These are phyloP conservation scores for Inosperma sp. DNA, from an alignment of 768 basidiomycete species.

Conservation along the genomic window DNA sequence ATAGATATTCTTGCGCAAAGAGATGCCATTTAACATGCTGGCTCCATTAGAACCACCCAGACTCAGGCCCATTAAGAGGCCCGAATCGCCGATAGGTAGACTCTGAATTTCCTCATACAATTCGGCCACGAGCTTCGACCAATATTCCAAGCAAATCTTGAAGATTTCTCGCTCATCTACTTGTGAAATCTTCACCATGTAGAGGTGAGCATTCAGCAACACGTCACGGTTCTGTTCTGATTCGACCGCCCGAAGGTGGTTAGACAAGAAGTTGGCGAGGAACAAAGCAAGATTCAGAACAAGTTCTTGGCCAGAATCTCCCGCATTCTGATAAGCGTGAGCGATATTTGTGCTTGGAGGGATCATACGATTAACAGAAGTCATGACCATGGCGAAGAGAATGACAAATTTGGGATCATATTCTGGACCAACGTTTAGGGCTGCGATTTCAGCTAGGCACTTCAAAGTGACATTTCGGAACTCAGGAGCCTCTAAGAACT, in stretches of 20 bases:
- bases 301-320: slow-evolving; percentile 92
- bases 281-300: slow-evolving; percentile 97
- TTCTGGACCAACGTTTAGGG: slow-evolving; percentile 89
- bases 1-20: slow-evolving; percentile 90
- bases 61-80: slow-evolving; percentile 85
- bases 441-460: slow-evolving; percentile 95
- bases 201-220: slow-evolving; percentile 92
- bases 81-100: slow-evolving; percentile 80
- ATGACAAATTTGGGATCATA: slow-evolving; percentile 98
- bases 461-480: slow-evolving; percentile 97
- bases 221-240: slow-evolving; percentile 87
- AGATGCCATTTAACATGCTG: slow-evolving; percentile 70
- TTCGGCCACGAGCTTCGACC: slow-evolving; percentile 92
- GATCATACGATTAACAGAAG: slow-evolving; percentile 93
- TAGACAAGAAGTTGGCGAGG: slow-evolving; percentile 92
- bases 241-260: slow-evolving; percentile 92
- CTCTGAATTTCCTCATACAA: slow-evolving; percentile 96
- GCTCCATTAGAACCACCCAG: slow-evolving; percentile 63
- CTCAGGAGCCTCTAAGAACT: slow-evolving; percentile 96
- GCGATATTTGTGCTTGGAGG: slow-evolving; percentile 94
- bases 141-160: slow-evolving; percentile 99
- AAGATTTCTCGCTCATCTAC: slow-evolving; percentile 99
- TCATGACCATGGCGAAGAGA: slow-evolving; percentile 98
- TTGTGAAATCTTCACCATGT: slow-evolving; percentile 97
- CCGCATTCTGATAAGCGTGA: slow-evolving; percentile 82